Conservation (phyloP, 192 early-diverging fungal genomes). For the Pilobolus umbonatus region DNA sequence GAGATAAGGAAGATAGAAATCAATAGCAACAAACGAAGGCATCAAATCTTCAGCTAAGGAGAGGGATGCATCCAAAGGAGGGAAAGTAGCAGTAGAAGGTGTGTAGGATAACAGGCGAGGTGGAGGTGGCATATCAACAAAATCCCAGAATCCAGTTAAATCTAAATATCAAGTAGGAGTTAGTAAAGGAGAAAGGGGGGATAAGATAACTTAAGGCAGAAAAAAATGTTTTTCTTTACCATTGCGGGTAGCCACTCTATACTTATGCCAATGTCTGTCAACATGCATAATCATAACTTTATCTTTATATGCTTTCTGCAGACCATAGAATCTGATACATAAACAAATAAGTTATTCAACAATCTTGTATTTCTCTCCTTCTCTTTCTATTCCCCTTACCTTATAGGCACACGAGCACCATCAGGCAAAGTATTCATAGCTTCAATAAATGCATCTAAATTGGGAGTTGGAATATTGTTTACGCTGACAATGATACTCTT, state of each 20-base stretch:
- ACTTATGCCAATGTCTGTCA: conserved; percentile 83
- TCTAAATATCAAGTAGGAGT: conserved; percentile 37
- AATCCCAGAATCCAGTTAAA: conserved; percentile 77
- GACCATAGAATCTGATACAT: conserved; percentile 55
- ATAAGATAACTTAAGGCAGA: background rate
- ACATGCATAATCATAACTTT: conserved; percentile 81
- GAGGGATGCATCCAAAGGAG: conserved; percentile 64
- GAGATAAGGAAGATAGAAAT: conserved; percentile 76
- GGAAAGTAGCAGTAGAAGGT: conserved; percentile 69
- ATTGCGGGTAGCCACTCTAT: conserved; percentile 74
- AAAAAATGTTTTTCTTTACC: conserved; percentile 24
- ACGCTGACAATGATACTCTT: conserved; percentile 64
- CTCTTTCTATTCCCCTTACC: conserved; percentile 13
- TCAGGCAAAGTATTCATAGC: conserved; percentile 62
- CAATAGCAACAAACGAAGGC: conserved; percentile 76
- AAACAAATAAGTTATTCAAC: no score
- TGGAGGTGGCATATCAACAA: conserved; percentile 60
- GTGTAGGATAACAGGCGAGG: conserved; percentile 39
- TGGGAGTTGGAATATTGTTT: conserved; percentile 59
- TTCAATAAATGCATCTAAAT: conserved; percentile 61
- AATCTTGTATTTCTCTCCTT: background rate
- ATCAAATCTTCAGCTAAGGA: conserved; percentile 69
- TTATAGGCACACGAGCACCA: conserved; percentile 51
- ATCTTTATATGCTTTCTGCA: conserved; percentile 77
- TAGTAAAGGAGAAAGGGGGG: background rate